phyloP scores from a whole-genome alignment of 1,284 basidiomycete species.

The Anthracocystis walkeri region DNA sequence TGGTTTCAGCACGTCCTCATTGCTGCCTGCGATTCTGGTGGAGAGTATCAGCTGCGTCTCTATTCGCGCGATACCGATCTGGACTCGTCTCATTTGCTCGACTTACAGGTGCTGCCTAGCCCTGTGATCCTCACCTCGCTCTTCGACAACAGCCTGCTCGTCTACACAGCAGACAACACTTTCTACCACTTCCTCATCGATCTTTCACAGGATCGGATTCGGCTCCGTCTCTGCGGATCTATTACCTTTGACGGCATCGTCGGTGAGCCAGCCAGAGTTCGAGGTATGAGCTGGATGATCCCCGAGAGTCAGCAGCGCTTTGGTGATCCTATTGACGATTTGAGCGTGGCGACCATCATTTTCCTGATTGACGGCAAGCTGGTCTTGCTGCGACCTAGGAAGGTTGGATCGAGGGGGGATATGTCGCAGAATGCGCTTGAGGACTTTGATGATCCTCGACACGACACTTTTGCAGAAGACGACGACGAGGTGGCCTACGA shows the following conservation, averaged over 20 bases:
- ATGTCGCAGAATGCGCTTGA: constrained; percentile 10
- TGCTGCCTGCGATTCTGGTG: constrained; percentile 76
- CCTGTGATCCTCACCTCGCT: constrained; percentile 74
- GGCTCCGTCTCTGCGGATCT: constrained; percentile 86
- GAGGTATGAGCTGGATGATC: constrained; percentile 97
- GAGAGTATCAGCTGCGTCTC: constrained; percentile 76
- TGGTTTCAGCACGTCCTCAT: constrained; percentile 98
- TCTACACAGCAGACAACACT: constrained; percentile 96
- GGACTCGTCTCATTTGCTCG: constrained; percentile 84
- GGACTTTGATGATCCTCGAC: constrained; percentile 27
- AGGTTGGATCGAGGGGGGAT: constrained; percentile 18
- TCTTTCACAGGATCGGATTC: constrained; percentile 84
- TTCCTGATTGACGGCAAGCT: constrained; percentile 96
- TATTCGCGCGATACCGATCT: constrained; percentile 95
- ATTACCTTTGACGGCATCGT: constrained; percentile 95
- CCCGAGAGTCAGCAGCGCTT: constrained; percentile 90
- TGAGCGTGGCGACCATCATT: constrained; percentile 92
- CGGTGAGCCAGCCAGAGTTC: constrained; percentile 82
- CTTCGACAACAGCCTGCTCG: constrained; percentile 94
- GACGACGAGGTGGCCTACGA: constrained; percentile 95
- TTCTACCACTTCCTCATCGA: constrained; percentile 92
- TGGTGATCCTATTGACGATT: constrained; percentile 92
- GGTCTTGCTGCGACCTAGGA: constrained; percentile 77
- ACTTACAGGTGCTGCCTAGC: constrained; percentile 82
- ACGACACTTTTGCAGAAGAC: constrained; percentile 62